Evolutionary conservation across 768 basidiomycete species (phyloP).

Genomic region (Boletus subcaerulescens): DNA sequence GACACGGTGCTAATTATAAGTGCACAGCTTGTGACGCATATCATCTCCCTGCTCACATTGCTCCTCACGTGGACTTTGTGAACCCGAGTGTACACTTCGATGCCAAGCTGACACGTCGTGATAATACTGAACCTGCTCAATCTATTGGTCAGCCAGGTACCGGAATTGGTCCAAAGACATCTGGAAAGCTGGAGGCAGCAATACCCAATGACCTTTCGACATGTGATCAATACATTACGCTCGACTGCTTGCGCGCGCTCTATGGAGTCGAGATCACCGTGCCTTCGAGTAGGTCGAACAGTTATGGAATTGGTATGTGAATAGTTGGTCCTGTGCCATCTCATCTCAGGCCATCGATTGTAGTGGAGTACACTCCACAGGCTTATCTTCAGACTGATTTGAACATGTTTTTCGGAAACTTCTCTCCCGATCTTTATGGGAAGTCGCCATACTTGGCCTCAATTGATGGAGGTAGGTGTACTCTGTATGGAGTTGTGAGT

Average conservation of each 20-base stretch:
- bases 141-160: constrained; percentile 18
- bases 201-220: constrained; percentile 6
- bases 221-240: constrained; percentile 31
- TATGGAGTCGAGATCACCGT: constrained; percentile 27
- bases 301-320: constrained; percentile 32
- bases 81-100: constrained; percentile 37
- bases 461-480: constrained; percentile 35
- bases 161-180: constrained; percentile 13
- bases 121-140: not conserved
- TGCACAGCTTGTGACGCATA: constrained; percentile 30
- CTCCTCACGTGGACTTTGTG: constrained; percentile 35
- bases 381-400: constrained; percentile 31
- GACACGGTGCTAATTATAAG: constrained; percentile 1
- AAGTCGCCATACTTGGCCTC: constrained; percentile 29
- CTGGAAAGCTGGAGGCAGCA: constrained; percentile 5
- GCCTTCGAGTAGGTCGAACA: constrained; percentile 23
- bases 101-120: constrained; percentile 14
- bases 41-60: constrained; percentile 31
- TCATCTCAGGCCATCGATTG: not conserved
- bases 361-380: constrained; percentile 37
- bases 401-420: constrained; percentile 28
- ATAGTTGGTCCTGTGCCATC: no score
- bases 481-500: not conserved
- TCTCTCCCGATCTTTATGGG: constrained; percentile 19
- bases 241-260: constrained; percentile 26